Percentiles rank a stretch among this genome's conserved stretches.
Evolutionary conservation across 2,329 filamentous ascomycete species (phyloP).

Genomic region (Phialophora verrucosa): DNA sequence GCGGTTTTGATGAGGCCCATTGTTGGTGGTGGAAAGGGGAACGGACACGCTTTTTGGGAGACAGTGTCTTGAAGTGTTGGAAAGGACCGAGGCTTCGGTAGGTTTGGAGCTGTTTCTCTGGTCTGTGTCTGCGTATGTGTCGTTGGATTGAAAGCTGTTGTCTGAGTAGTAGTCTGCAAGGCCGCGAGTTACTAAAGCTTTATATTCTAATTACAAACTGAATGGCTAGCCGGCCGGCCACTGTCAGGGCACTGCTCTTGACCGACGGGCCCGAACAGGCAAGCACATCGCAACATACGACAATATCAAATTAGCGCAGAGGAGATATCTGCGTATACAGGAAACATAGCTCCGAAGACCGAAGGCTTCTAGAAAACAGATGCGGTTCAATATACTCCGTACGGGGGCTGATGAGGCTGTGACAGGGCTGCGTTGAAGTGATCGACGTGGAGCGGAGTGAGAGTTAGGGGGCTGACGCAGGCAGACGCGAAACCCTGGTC

Average conservation of each 20-base stretch:
- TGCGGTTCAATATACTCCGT: neutral
- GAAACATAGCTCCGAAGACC: neutral
- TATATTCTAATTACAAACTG: neutral
- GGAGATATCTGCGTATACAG: neutral
- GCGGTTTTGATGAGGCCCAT: slow-evolving; percentile 31
- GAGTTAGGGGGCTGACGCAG: slow-evolving; percentile 2
- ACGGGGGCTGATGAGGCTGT: slow-evolving; percentile 10
- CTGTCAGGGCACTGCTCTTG: neutral
- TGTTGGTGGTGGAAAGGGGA: neutral
- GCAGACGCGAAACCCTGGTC: neutral
- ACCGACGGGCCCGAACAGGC: neutral
- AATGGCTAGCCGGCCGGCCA: neutral
- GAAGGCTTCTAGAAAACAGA: neutral
- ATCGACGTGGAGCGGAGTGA: neutral
- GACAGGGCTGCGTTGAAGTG: neutral
- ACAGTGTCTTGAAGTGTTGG: no score
- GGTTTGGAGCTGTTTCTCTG: no score
- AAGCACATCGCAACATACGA: slow-evolving; percentile 10
- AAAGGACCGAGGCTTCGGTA: no score
- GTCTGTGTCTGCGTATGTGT: no score
- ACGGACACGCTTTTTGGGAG: no score
- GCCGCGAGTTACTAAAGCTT: neutral
- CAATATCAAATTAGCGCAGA: neutral
- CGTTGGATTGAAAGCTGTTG: neutral
- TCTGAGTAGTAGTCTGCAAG: neutral